Evolutionary conservation across 345 rosid genomes (phyloP), one percentile per base, ranked within the genome.

Genomic region (Arabidopsis arenosa): DNA sequence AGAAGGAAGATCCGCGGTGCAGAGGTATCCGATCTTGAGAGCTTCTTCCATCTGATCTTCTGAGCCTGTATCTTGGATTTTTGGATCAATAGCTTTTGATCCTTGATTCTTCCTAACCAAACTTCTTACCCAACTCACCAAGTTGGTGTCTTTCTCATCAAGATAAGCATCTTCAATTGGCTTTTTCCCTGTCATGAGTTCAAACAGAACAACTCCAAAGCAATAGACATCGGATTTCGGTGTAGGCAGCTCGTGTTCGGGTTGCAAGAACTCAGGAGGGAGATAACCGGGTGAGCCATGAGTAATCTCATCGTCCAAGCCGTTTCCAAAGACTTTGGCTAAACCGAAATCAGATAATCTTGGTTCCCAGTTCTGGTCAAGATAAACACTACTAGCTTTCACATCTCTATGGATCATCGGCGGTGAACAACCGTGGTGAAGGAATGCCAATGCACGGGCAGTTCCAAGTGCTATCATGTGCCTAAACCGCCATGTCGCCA

Each of bases 401-500:
- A 93, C 91, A 62, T 93, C 98, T 57, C 93, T 80, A 71, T 93
- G 97, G 69, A 87, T 85, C 58, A 93, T 89, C 9, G 96, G 89
- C 1, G 97, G 96, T 35, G 90, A 93, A 83, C 98, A 91, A 41
- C 98, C 98, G 32, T 93, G 98, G 75, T 91, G 98, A 63, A 93
- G 93, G 64, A 91, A 93, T 11, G 98, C 96, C 77, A 93, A 70
- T 44, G 97, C 98, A 70, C 98, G 82, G 7, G 98, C 98, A 0
- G 93, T 85, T 63, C 97, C 98, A 17, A 93, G 89, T 1, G 98
- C 94, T 41, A 91, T 84, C 78, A 81, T 90, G 80, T 90, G 98
- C 36, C 97, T 84, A 79, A 90, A 90, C 58, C 75, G 79, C 98
- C 98, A 94, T 18, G 92, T 88, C 15, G 88, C 85, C n/a, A 85